Evolutionary conservation across 768 basidiomycete genomes (phyloP).

Genomic region (Mycena polygramma): DNA sequence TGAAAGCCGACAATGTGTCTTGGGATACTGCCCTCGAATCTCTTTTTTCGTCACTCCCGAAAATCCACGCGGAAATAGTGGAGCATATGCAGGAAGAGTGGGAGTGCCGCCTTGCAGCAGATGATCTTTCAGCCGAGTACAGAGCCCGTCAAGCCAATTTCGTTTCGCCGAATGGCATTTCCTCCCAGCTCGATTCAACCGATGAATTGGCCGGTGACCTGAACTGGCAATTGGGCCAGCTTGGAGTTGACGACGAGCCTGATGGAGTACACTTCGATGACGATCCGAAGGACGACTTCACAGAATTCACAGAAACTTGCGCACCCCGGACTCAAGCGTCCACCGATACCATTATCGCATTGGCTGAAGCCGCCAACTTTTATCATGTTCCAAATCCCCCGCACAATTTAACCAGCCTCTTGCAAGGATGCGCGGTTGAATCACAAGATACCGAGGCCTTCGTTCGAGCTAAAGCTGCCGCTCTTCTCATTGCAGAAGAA

Average conservation of each 20-base stretch:
- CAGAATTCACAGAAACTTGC: conserved; percentile 4
- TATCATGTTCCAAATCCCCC: conserved; percentile 3
- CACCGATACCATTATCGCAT: conserved; percentile 8
- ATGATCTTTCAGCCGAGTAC: conserved; percentile 27
- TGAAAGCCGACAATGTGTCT: conserved; percentile 3
- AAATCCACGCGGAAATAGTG: conserved; percentile 9
- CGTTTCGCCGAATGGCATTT: background rate
- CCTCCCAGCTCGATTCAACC: background rate
- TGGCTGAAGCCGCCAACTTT: conserved; percentile 3
- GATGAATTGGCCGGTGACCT: conserved; percentile 15
- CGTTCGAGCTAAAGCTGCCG: background rate
- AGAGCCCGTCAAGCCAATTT: background rate
- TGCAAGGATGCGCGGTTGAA: conserved; percentile 3
- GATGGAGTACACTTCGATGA: background rate
- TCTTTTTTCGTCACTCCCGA: background rate
- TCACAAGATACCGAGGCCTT: background rate
- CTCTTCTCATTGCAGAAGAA: conserved; percentile 18
- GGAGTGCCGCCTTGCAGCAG: conserved; percentile 29
- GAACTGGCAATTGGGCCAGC: conserved; percentile 24
- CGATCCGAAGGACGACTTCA: background rate
- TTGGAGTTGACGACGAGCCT: background rate
- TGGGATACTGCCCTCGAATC: conserved; percentile 13
- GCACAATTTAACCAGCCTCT: background rate
- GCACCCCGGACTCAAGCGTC: background rate
- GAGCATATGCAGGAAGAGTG: conserved; percentile 32